Percentiles rank a stretch among this genome's conserved stretches.
Evolutionary conservation across 2,329 filamentous ascomycete species (phyloP).

Genomic region (Alternaria ventricosa): DNA sequence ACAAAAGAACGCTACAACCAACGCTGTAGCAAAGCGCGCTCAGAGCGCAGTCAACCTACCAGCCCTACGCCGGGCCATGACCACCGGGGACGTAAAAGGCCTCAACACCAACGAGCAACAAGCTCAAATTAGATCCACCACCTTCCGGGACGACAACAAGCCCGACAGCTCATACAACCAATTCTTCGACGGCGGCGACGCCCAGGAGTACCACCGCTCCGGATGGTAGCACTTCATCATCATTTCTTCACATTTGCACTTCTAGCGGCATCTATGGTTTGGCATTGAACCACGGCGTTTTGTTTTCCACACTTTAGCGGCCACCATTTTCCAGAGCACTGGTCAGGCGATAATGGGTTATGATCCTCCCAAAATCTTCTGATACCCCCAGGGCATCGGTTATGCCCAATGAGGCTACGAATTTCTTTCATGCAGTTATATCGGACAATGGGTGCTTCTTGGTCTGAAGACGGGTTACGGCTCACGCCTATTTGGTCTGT

Average conservation of each 20-base stretch:
- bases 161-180: slow-evolving; percentile 77
- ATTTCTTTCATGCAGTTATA: slow-evolving; percentile 41
- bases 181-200: slow-evolving; percentile 73
- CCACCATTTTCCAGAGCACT: slow-evolving; percentile 9
- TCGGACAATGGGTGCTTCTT: slow-evolving; percentile 38
- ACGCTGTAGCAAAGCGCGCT: slow-evolving; percentile 85
- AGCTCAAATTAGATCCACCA: slow-evolving; percentile 58
- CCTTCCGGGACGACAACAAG: slow-evolving; percentile 63
- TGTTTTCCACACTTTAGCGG: slow-evolving; percentile 25
- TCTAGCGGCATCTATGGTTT: slow-evolving; percentile 47
- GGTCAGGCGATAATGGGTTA: slow-evolving; percentile 37
- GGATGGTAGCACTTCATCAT: slow-evolving; percentile 69
- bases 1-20: slow-evolving; percentile 88
- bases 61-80: slow-evolving; percentile 44
- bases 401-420: slow-evolving; percentile 50
- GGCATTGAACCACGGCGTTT: slow-evolving; percentile 42
- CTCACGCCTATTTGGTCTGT: slow-evolving; percentile 50
- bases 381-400: slow-evolving; percentile 44
- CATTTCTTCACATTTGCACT: slow-evolving; percentile 36
- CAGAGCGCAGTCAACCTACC: slow-evolving; percentile 65
- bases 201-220: slow-evolving; percentile 83
- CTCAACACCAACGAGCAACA: slow-evolving; percentile 70
- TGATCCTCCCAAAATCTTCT: slow-evolving; percentile 43
- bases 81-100: slow-evolving; percentile 85
- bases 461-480: slow-evolving; percentile 42